Evolutionary conservation across 441 rosid species (phyloP), one percentile per base, ranked within the genome.

Genomic region (Jatropha multifida): DNA sequence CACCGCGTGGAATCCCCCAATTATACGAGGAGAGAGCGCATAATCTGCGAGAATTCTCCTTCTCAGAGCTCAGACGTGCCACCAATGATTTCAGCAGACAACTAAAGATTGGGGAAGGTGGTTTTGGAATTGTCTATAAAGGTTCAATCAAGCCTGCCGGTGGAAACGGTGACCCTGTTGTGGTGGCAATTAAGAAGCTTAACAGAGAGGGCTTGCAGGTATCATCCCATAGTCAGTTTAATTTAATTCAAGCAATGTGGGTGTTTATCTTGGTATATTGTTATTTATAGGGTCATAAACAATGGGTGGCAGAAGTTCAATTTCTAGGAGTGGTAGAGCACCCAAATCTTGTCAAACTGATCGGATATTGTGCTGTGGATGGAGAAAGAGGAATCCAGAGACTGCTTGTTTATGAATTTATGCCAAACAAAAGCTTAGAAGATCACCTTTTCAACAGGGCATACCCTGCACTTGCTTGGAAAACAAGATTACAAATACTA

Each of bases 101-200:
- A 54, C 81, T 83, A 56, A 90, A 83, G 89, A 88, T 93, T 37
- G 98, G 98, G 7, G 93, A 93, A 86, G 98, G 98, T 49, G 98
- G 98, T 8, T 93, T 93, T 23, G 97, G 97, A 41, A 71, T 76
- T 70, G 94, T 93, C 41, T 93, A 88, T 40, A 88, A 83, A 81
- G 97, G 94, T 51, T 78, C 85, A 27, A 85, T 93, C 77, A 80
- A 77, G 77, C 78, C 77, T 76, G 74, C 46, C 46, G 83, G 83
- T 73, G 87, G 87, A 15, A 76, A 79, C 3, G 87, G 84, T 20
- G 85, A 85, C 7, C 74, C 77, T 14, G 14, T 76, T 2, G 68
- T 70, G 12, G 89, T 86, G 73, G 91, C 90, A 41, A 73, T 89
- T 58, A 89, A 89, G 67, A 85, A 77, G 82, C 91, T 89, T 58